Conservation (phyloP, 495 filamentous ascomycete species). For the Penicillium dipodomyicola region DNA sequence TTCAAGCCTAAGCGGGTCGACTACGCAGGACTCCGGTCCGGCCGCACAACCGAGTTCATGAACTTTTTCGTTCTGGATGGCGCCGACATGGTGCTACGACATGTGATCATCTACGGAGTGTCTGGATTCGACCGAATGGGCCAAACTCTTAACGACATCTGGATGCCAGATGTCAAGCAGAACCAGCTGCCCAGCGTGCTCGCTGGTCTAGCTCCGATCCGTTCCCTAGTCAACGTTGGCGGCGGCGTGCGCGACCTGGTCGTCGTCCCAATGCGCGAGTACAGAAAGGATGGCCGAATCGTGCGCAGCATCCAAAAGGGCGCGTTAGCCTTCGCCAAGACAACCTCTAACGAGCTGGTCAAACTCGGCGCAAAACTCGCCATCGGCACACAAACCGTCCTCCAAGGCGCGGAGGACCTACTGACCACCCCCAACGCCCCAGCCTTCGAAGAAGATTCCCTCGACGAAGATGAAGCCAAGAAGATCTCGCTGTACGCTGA, state of each 20-base stretch:
- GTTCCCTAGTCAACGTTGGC: constrained; percentile 86
- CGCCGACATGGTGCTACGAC: constrained; percentile 80
- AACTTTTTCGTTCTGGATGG: constrained; percentile 94
- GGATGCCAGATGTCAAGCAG: constrained; percentile 90
- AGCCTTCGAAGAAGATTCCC: constrained; percentile 45
- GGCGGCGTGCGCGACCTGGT: constrained; percentile 82
- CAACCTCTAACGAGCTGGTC: constrained; percentile 85
- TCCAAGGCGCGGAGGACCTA: constrained; percentile 83
- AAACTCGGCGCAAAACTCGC: constrained; percentile 93
- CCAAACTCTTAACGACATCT: constrained; percentile 87
- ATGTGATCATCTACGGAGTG: constrained; percentile 88
- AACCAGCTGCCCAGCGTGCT: constrained; percentile 89
- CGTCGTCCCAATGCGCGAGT: constrained; percentile 85
- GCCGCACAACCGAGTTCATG: constrained; percentile 99
- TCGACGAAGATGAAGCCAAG: constrained; percentile 63
- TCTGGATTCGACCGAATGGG: constrained; percentile 86
- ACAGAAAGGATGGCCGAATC: constrained; percentile 89
- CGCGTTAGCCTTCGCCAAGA: constrained; percentile 82
- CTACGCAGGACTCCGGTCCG: constrained; percentile 90
- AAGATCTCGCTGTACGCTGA: constrained; percentile 88
- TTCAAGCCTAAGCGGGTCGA: constrained; percentile 98
- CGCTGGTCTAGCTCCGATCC: constrained; percentile 84
- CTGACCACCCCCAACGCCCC: constrained; percentile 49
- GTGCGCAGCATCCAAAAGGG: constrained; percentile 90
- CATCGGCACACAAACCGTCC: constrained; percentile 85